Evolutionary conservation across 2,329 filamentous ascomycete genomes (phyloP), one percentile per base, ranked within the genome.

Genomic region (Gnomoniopsis sp.): DNA sequence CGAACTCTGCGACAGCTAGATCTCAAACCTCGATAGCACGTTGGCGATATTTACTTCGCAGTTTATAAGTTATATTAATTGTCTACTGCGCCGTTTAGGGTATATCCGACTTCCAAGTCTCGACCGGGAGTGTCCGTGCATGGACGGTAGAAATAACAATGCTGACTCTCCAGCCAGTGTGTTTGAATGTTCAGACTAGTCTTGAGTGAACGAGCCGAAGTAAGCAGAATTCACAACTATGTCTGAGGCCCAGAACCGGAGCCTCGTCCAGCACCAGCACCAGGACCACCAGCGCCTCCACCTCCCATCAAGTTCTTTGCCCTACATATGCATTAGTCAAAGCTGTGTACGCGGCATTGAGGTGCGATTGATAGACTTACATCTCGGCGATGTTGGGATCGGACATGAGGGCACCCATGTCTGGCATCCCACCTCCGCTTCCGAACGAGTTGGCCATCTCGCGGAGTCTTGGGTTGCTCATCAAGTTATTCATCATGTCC

Each of bases 361-460:
- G n/a, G 14, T 17, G 21, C 30, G 34, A 6, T 11, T 8, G 14
- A 22, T 34, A 12, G 3, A 85, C 90, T 90, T 77, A 96, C 93
- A 98, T 92, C 59, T 97, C 91, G 48, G 91, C 91, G 74, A 99
- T 88, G 71, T 78, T 89, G 50, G 95, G 95, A 72, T 99, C 95
- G 64, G 87, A 88, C 95, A 99, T 96, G 74, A 99, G 78, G 64
- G 82, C 82, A 57, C 83, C 81, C 69, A 98, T 79, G 74, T 98
- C 91, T 8, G 95, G 95, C 89, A 96, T 92, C 53, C 93, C 93
- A 54, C 89, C 90, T 47, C 89, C 89, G 55, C 80, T 78, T 62
- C 84, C 85, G 70, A 96, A 92, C 67, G 84, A 85, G 69, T 89
- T 87, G 49, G 91, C 92, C 91, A 97, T 93, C 71, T 96, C 86